Evolutionary conservation across 139 green algal species (phyloP).

Genomic region (Chlorella vulgaris): DNA sequence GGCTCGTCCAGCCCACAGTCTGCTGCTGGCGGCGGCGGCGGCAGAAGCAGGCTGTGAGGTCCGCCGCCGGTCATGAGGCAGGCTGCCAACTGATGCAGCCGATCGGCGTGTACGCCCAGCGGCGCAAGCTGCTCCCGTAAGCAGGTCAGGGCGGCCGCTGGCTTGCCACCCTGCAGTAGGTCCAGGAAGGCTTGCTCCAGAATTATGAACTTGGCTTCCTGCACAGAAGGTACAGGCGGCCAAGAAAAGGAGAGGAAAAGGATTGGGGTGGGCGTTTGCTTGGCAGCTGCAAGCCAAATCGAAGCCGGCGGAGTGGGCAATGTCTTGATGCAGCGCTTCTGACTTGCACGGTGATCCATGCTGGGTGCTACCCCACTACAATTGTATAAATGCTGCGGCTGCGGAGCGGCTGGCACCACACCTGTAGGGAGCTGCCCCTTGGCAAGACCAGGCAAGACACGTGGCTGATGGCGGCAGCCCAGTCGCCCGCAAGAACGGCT

Average conservation of each 20-base stretch:
- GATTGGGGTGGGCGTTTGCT: no score
- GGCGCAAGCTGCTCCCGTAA: conserved; percentile 53
- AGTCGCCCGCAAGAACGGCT: conserved; percentile 3
- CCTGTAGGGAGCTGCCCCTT: not conserved
- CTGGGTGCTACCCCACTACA: no score
- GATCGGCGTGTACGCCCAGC: conserved; percentile 46
- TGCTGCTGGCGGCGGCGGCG: not conserved
- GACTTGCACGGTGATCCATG: no score
- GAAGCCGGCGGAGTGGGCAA: no score
- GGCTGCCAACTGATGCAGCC: conserved; percentile 62
- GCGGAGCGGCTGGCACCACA: no score
- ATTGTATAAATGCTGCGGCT: no score
- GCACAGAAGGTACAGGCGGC: not conserved
- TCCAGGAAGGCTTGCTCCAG: conserved; percentile 75
- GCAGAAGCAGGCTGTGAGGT: not conserved
- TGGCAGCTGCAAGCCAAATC: no score
- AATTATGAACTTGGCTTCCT: conserved; percentile 54
- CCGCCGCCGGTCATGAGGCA: conserved; percentile 19
- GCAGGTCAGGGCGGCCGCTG: conserved; percentile 26
- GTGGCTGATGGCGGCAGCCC: not conserved
- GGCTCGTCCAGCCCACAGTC: not conserved
- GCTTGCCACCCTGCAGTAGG: conserved; percentile 52
- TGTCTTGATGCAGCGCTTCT: no score
- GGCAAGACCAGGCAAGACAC: not conserved
- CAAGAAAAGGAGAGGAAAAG: no score